Evolutionary conservation across 495 filamentous ascomycete species (phyloP).

Genomic region (Trichoderma virens): DNA sequence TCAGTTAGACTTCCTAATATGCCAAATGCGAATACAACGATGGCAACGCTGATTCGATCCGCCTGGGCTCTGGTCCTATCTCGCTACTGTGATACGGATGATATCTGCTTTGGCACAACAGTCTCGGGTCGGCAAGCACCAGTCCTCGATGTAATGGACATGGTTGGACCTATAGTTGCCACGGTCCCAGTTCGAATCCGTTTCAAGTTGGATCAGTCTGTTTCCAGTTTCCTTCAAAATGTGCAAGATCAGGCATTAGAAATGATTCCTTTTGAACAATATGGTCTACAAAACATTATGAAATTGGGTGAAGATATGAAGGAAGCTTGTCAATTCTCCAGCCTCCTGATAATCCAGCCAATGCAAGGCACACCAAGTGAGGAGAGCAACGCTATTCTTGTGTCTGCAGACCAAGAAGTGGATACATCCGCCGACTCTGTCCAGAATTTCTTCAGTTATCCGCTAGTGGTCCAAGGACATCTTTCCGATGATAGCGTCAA

Average conservation of each 20-base stretch:
- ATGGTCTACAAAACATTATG: slow-evolving; percentile 35
- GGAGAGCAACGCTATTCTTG: no score
- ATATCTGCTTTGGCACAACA: slow-evolving; percentile 40
- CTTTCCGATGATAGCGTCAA: not conserved
- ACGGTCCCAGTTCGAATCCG: slow-evolving; percentile 46
- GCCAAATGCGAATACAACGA: slow-evolving; percentile 19
- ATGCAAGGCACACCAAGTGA: not conserved
- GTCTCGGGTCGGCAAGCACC: slow-evolving; percentile 40
- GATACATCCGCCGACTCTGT: not conserved
- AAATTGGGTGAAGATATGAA: slow-evolving; percentile 1
- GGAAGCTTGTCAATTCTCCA: slow-evolving; percentile 4
- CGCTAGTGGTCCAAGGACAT: not conserved
- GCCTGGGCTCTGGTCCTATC: slow-evolving; percentile 37
- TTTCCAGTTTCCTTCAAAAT: slow-evolving; percentile 14
- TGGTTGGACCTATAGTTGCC: slow-evolving; percentile 47
- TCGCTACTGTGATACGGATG: slow-evolving; percentile 27
- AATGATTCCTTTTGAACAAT: slow-evolving; percentile 37
- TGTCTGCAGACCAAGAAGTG: not conserved
- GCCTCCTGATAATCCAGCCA: not conserved
- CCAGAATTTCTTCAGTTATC: not conserved
- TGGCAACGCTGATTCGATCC: slow-evolving; percentile 37
- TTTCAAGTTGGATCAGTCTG: slow-evolving; percentile 9
- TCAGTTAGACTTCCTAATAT: slow-evolving; percentile 1
- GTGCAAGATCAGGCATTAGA: slow-evolving; percentile 28
- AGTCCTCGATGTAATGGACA: slow-evolving; percentile 35